A percentile compares a stretch with the other conserved stretches of the same genome.
These are phyloP conservation scores for Coprinopsis sp. DNA, from an alignment of 768 basidiomycete species.

Conservation along the genomic window DNA sequence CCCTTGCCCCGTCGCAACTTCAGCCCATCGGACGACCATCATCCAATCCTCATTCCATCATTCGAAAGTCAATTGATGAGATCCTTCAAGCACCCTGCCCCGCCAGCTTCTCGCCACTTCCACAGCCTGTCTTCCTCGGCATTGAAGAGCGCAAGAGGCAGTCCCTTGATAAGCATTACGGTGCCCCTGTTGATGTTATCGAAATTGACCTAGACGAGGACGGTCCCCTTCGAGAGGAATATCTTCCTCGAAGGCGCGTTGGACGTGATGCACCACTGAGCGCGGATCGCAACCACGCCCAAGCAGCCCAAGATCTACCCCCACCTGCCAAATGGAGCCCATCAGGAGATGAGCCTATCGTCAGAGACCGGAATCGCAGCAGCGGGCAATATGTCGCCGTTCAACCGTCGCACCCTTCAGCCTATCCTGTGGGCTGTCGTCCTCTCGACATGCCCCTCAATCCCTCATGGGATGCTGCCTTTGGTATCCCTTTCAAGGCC, in stretches of 20 bases:
- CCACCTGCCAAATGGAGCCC: conserved; percentile 83
- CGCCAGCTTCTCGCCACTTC: conserved; percentile 27
- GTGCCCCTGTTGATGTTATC: conserved; percentile 41
- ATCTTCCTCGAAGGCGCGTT: conserved; percentile 65
- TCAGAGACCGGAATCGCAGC: conserved; percentile 46
- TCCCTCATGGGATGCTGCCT: conserved; percentile 35
- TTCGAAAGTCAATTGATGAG: conserved; percentile 67
- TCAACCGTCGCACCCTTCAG: conserved; percentile 42
- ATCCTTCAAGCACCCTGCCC: conserved; percentile 49
- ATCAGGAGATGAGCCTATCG: conserved; percentile 70
- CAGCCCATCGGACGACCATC: conserved; percentile 80
- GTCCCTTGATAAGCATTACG: conserved; percentile 40
- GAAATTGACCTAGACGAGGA: conserved; percentile 83
- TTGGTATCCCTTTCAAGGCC: conserved; percentile 32
- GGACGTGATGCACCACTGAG: conserved; percentile 18
- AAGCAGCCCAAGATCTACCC: conserved; percentile 40
- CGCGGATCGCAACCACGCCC: conserved; percentile 16
- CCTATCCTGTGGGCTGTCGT: conserved; percentile 32
- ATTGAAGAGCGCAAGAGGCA: conserved; percentile 61
- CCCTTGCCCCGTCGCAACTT: conserved; percentile 54
- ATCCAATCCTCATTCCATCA: conserved; percentile 61
- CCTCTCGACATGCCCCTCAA: conserved; percentile 32
- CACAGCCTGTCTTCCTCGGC: conserved; percentile 69
- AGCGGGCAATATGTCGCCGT: conserved; percentile 63
- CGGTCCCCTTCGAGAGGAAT: conserved; percentile 77